phyloP scores from a whole-genome alignment of 768 basidiomycete genomes.

The Suillus sp. region DNA sequence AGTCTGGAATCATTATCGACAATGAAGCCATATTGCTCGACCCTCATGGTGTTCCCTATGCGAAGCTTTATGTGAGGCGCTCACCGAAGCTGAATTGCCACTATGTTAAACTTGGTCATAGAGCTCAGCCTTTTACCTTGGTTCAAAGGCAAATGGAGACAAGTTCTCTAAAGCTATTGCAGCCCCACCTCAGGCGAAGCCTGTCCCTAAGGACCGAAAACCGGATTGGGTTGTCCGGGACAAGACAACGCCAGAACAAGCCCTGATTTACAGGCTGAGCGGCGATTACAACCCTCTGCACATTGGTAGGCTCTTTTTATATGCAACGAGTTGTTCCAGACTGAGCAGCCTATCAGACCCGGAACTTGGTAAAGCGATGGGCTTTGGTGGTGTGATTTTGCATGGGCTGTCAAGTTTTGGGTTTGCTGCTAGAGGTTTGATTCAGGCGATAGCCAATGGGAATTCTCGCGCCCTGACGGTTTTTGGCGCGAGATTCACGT shows the following conservation, averaged over 20 bases:
- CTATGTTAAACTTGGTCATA: slow-evolving; percentile 23
- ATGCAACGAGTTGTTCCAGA: not conserved
- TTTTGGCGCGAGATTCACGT: slow-evolving; percentile 77
- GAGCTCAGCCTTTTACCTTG: slow-evolving; percentile 71
- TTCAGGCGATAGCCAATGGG: slow-evolving; percentile 61
- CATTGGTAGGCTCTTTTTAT: slow-evolving; percentile 47
- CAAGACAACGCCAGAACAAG: slow-evolving; percentile 65
- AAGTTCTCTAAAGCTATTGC: slow-evolving; percentile 67
- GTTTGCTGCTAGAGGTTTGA: slow-evolving; percentile 76
- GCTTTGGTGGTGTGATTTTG: slow-evolving; percentile 84
- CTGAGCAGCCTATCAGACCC: slow-evolving; percentile 53
- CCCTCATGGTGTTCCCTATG: slow-evolving; percentile 57
- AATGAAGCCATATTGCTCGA: slow-evolving; percentile 65
- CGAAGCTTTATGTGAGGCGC: slow-evolving; percentile 58
- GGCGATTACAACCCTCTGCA: slow-evolving; percentile 83
- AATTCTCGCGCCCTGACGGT: slow-evolving; percentile 64
- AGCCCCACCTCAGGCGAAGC: slow-evolving; percentile 59
- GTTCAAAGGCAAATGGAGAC: slow-evolving; percentile 61
- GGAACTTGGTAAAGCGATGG: slow-evolving; percentile 63
- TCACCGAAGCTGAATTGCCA: not conserved
- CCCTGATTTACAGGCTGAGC: slow-evolving; percentile 69
- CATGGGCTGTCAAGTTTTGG: slow-evolving; percentile 85
- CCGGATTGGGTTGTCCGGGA: slow-evolving; percentile 65
- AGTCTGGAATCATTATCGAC: slow-evolving; percentile 74
- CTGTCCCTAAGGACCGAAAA: slow-evolving; percentile 58